Base-by-base conservation (phyloP, 805 yeast genomes). In the Cyberlindnera petersonii region DNA sequence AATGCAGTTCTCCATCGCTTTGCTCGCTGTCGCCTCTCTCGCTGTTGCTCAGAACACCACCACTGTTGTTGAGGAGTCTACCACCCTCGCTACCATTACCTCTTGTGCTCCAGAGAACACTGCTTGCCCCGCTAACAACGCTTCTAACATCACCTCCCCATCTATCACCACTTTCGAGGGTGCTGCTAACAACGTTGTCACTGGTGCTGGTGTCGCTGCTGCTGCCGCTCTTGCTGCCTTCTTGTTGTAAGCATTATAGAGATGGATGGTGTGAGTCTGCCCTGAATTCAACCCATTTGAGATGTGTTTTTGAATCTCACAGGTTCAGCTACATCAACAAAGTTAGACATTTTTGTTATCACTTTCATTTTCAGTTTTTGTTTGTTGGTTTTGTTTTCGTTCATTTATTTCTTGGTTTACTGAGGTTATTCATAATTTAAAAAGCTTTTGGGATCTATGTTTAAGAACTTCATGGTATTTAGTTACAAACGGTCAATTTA, bases 1-100 rank as follows among this genome's bases (percentile, higher is more conserved):
- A 55, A 58, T 59, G 63, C 62, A 58, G 55, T 59, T 59, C 58
- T 50, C 56, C 19, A 40, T 54, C 46, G 52, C 59, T 40, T 37
- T 53, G 33, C 43, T 57, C 37, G 42, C 59, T 30, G 47, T 49
- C 36, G 57, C 47, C 41, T 51, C 62, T 28, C 37, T 44, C 15
- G 59, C 53, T 43, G 40, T 44, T 20, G 56, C 61, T 33, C 34
- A 40, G 26, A 44, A 39, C 47, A 26, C 34, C 43, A 33, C 55
- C 32, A 42, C 44, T 34, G 44, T 37, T 31, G 46, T 49, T 22
- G 36, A 26, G 10, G 37, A 35, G 23, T 15, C 43, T 24, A 48
- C 48, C 16, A 43, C 38, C 39, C 23, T 53, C 22, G 38, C 31
- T 6, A 42, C 53, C 31, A 37, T 47, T 46, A 44, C 45, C 14